These are phyloP conservation scores for Areca catechu DNA, from an alignment of 176 grass and related monocot species.

Conservation along the genomic window DNA sequence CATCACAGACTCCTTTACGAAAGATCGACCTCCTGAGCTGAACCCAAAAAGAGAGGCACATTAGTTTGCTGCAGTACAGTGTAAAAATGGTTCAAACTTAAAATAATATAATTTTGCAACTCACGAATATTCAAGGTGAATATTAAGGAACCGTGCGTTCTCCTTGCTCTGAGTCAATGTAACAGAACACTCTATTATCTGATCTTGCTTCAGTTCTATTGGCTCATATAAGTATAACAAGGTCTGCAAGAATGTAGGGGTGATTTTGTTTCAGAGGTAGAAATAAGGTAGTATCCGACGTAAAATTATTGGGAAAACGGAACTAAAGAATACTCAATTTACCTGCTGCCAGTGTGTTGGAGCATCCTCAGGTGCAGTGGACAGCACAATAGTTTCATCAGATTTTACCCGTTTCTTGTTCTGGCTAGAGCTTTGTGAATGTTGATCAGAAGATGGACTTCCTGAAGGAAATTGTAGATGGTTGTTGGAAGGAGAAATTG, in stretches of 20 bases:
- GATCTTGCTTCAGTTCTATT: constrained; percentile 77
- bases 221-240: constrained; percentile 84
- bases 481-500: neutral
- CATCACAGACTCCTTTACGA: constrained; percentile 82
- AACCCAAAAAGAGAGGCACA: neutral
- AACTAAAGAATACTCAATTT: constrained; percentile 13
- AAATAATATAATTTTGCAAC: constrained; percentile 13
- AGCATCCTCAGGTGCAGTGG: constrained; percentile 87
- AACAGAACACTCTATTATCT: constrained; percentile 86
- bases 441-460: constrained; percentile 27
- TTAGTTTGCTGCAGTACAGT: neutral
- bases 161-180: constrained; percentile 79
- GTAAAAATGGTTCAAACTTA: constrained; percentile 7
- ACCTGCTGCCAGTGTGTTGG: constrained; percentile 99
- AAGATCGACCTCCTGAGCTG: constrained; percentile 71
- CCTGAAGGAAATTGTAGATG: neutral
- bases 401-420: constrained; percentile 54
- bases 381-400: constrained; percentile 66
- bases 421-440: constrained; percentile 24
- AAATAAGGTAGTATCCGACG: too few species aligned
- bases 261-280: neutral
- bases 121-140: constrained; percentile 80
- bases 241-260: constrained; percentile 29
- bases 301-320: neutral
- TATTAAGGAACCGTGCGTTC: constrained; percentile 78